Evolutionary conservation across 495 filamentous ascomycete genomes (phyloP).

Genomic region (Lentithecium fluviatile): DNA sequence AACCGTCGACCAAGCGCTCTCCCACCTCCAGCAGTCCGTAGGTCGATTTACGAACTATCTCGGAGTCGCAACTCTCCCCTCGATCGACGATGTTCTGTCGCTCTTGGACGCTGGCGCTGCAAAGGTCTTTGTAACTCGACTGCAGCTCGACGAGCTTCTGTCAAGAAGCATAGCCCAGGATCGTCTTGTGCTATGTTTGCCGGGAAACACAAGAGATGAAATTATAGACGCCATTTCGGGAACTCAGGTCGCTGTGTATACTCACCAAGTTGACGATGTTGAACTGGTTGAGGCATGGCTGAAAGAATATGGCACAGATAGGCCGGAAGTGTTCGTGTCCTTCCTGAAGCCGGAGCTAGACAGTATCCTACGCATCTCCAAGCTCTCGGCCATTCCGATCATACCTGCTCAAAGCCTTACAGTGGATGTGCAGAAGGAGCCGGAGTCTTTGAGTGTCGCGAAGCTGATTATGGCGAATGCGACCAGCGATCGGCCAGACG

Average conservation of each 20-base stretch:
- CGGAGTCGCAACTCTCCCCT: conserved; percentile 69
- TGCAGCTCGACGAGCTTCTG: conserved; percentile 59
- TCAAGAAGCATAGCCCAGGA: conserved; percentile 56
- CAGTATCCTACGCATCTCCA: conserved; percentile 46
- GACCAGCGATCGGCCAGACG: conserved; percentile 79
- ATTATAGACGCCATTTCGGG: conserved; percentile 56
- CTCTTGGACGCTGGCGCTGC: conserved; percentile 84
- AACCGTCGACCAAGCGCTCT: conserved; percentile 58
- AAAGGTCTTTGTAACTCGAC: conserved; percentile 71
- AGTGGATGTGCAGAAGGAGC: conserved; percentile 51
- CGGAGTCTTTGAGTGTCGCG: conserved; percentile 62
- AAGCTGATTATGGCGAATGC: conserved; percentile 67
- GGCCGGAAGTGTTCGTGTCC: conserved; percentile 50
- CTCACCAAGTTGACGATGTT: conserved; percentile 48
- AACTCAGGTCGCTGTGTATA: conserved; percentile 50
- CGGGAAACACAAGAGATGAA: conserved; percentile 50
- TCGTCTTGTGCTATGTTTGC: conserved; percentile 50
- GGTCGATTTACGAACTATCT: conserved; percentile 68
- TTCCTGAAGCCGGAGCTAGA: conserved; percentile 53
- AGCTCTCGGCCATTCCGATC: conserved; percentile 68
- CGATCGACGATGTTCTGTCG: conserved; percentile 67
- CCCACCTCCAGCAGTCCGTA: conserved; percentile 68
- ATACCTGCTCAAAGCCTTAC: conserved; percentile 70
- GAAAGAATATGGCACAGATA: conserved; percentile 46
- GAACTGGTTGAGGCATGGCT: conserved; percentile 47